Percentiles rank a stretch among this genome's conserved stretches.
Evolutionary conservation across 129 eudicot genomes (phyloP).

Genomic region (Sambucus nigra): DNA sequence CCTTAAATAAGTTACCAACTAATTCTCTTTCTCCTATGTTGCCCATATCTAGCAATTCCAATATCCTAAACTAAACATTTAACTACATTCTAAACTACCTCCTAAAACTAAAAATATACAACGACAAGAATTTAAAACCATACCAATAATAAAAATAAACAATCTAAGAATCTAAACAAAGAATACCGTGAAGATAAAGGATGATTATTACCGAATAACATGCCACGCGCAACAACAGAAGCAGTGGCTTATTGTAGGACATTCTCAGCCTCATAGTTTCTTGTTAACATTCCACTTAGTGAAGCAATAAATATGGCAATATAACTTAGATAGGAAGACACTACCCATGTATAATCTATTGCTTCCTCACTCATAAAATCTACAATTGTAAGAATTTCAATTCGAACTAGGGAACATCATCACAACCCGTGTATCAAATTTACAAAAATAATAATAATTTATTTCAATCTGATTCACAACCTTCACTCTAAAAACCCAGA

Average conservation of each 20-base stretch:
- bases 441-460: too few species aligned
- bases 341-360: conserved; percentile 69
- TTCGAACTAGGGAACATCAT: too few species aligned
- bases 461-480: too few species aligned
- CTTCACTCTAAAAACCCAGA: too few species aligned
- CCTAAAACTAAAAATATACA: too few species aligned
- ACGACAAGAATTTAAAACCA: too few species aligned
- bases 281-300: conserved; percentile 25
- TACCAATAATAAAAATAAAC: background rate
- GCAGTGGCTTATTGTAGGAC: conserved; percentile 82
- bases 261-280: conserved; percentile 61
- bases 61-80: too few species aligned
- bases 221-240: conserved; percentile 92
- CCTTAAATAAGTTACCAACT: too few species aligned
- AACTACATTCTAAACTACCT: too few species aligned
- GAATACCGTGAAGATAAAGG: conserved; percentile 73
- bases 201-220: conserved; percentile 69
- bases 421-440: too few species aligned
- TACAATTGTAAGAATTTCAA: conserved; percentile 50
- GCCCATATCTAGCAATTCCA: too few species aligned
- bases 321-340: conserved; percentile 73
- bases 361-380: conserved; percentile 85
- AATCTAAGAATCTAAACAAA: conserved; percentile 3
- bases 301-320: conserved; percentile 80
- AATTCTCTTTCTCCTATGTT: too few species aligned